Base-by-base conservation (phyloP, 1,139 yeast genomes). In the Sugiyamaella neomexicana region DNA sequence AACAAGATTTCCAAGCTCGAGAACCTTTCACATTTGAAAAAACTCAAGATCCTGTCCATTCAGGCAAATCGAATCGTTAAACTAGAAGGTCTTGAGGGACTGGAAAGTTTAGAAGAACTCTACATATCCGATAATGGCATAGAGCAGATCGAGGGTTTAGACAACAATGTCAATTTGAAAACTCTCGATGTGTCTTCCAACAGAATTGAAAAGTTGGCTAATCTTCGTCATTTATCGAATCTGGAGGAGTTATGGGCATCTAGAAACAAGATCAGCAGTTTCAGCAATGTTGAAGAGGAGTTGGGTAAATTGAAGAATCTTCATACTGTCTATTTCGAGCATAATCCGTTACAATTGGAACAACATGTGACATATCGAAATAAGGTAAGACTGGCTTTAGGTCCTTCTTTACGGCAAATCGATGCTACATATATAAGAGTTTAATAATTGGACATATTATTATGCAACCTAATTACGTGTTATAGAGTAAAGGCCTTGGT, bases 241-340 rank as follows among this genome's bases (percentile, higher is more conserved):
- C 76, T 95, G 60, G 90, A 96, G 8, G 99, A 95, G 70, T 76
- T 95, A 53, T 95, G 99, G 99, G 90, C 95, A 32, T 88, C 97
- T 0, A 81, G 82, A 62, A 95, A 93, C 70, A 71, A 79, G 64
- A 71, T 95, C 29, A 79, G 81, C 32, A 75, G 80, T 44, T 91
- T 89, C 68, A 82, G 82, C 45, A 86, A 89, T 55, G 73, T 95
- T 45, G 83, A 82, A 46, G 70, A 77, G 40, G 84, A 89, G 67
- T 76, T 93, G 56, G 82, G 85, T 13, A 75, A 74, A 41, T 74
- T 89, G 54, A 80, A 82, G 1, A 77, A 79, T 5, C 75, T 95
- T 54, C 96, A 90, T 55, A 89, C 97, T 0, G 96, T 95, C 5
- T 95, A 95, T 67, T 82, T 95, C 62, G 99, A 95, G 72, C 93